Evolutionary conservation across 2,329 filamentous ascomycete species (phyloP).

Genomic region (Colletotrichum magnum): DNA sequence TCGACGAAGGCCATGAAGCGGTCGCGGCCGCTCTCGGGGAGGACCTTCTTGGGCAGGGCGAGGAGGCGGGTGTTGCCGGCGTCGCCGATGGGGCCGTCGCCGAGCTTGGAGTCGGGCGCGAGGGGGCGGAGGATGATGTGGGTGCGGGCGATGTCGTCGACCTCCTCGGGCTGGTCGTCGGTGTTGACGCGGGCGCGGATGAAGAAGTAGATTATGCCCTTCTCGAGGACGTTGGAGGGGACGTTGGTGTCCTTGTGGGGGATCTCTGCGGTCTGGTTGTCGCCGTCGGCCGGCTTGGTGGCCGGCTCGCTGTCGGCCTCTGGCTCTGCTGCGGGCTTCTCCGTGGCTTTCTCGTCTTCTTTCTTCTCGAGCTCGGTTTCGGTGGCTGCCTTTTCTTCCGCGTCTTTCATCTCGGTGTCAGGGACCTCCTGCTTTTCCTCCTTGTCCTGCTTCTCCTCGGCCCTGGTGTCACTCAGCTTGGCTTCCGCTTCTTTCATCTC

Average conservation of each 20-base stretch:
- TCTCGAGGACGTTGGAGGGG: slow-evolving; percentile 77
- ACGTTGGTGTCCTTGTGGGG: slow-evolving; percentile 34
- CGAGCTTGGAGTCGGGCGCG: slow-evolving; percentile 76
- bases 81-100: slow-evolving; percentile 62
- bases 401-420: slow-evolving; percentile 34
- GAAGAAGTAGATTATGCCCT: slow-evolving; percentile 94
- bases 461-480: background rate
- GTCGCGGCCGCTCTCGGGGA: slow-evolving; percentile 78
- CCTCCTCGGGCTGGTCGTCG: slow-evolving; percentile 76
- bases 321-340: background rate
- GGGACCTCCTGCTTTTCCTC: background rate
- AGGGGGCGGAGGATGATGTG: slow-evolving; percentile 86
- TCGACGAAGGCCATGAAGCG: slow-evolving; percentile 88
- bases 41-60: slow-evolving; percentile 86
- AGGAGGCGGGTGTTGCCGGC: slow-evolving; percentile 78
- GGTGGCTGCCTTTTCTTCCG: background rate
- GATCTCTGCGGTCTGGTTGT: slow-evolving; percentile 30
- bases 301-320: background rate
- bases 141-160: slow-evolving; percentile 82
- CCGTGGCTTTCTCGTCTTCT: background rate
- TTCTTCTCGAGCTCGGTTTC: background rate
- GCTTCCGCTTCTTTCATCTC: background rate
- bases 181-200: slow-evolving; percentile 82
- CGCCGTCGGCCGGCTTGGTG: background rate
- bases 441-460: background rate